Conservation (phyloP, 2,329 filamentous ascomycete species). For the Botrytis cinerea region DNA sequence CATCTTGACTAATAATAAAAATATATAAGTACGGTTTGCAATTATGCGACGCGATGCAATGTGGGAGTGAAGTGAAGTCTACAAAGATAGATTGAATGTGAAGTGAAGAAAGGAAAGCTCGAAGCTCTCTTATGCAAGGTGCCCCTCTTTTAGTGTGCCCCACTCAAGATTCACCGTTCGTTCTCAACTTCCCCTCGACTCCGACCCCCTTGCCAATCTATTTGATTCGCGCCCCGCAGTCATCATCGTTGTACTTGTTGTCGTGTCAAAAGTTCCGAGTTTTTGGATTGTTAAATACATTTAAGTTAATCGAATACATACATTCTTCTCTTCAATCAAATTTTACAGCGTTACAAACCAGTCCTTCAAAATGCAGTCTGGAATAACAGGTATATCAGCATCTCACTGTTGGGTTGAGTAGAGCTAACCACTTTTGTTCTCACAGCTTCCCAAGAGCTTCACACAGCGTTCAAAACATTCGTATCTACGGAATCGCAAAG, state of each 20-base stretch:
- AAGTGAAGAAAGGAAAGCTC: conserved; percentile 10
- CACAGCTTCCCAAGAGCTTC: conserved; percentile 74
- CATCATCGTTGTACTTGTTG: conserved; percentile 22
- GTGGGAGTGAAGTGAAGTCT: conserved; percentile 11
- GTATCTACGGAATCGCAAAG: conserved; percentile 63
- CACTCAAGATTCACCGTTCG: background rate
- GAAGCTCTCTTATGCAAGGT: conserved; percentile 11
- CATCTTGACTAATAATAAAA: conserved; percentile 32
- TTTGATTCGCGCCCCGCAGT: conserved; percentile 18
- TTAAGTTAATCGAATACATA: background rate
- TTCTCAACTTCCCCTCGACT: background rate
- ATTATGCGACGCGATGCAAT: background rate
- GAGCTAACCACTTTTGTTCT: conserved; percentile 8
- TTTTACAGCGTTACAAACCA: background rate
- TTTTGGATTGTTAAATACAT: background rate
- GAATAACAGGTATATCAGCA: conserved; percentile 64
- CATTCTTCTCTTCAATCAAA: background rate
- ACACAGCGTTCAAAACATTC: conserved; percentile 70
- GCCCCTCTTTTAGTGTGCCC: conserved; percentile 14
- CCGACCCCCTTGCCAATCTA: background rate
- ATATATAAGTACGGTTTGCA: conserved; percentile 20
- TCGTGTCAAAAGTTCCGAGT: conserved; percentile 15
- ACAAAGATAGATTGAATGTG: conserved; percentile 10
- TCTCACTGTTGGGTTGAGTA: conserved; percentile 6
- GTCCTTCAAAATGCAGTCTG: conserved; percentile 67